Percentiles rank a stretch among this genome's conserved stretches.
Evolutionary conservation across 1,139 yeast species (phyloP).

Genomic region (Suhomyces maxii): DNA sequence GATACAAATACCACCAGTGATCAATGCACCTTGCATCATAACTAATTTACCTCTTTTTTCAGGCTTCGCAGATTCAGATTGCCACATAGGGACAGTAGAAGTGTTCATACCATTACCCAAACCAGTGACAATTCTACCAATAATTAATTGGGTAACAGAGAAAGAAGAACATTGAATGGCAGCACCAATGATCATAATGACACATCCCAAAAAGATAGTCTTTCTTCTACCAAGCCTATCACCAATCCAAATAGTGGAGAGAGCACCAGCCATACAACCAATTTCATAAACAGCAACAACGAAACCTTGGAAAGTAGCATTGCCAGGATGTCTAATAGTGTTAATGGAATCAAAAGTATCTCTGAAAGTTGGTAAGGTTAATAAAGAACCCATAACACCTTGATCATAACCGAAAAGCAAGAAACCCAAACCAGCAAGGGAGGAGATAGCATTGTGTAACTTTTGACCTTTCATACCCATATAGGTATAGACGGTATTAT

Average conservation of each 20-base stretch:
- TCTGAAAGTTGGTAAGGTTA: conserved; percentile 39
- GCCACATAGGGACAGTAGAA: conserved; percentile 41
- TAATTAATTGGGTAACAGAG: conserved; percentile 32
- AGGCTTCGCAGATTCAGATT: conserved; percentile 37
- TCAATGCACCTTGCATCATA: conserved; percentile 37
- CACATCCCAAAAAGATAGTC: conserved; percentile 31
- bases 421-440: conserved; percentile 33
- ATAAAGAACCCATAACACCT: conserved; percentile 49
- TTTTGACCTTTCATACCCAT: conserved; percentile 28
- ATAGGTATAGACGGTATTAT: conserved; percentile 13
- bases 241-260: conserved; percentile 35
- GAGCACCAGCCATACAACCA: conserved; percentile 36
- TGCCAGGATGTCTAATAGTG: conserved; percentile 23
- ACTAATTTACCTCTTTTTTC: conserved; percentile 35
- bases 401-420: conserved; percentile 48
- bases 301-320: conserved; percentile 40
- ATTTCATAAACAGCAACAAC: conserved; percentile 38
- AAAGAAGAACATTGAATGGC: conserved; percentile 35
- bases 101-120: conserved; percentile 39
- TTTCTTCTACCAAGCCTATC: conserved; percentile 35
- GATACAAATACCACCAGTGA: conserved; percentile 19
- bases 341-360: conserved; percentile 40
- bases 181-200: conserved; percentile 37
- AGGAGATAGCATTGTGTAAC: conserved; percentile 26
- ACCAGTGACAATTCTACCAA: conserved; percentile 45